Base-by-base conservation (phyloP, 2,329 filamentous ascomycete species). In the Neonectria sp. region DNA sequence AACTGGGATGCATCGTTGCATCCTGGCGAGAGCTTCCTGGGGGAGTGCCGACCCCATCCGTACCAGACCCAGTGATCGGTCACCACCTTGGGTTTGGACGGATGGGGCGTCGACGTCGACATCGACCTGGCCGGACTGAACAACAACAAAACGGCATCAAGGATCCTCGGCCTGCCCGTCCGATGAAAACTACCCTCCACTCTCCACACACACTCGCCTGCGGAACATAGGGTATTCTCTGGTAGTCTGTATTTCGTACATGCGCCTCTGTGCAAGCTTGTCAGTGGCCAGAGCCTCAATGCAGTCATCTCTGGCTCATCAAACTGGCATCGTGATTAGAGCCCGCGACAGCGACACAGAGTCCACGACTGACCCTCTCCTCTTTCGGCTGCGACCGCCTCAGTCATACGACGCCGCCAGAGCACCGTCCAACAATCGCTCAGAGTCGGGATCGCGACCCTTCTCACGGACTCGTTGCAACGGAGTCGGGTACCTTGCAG, bases 401-500 rank as follows among this genome's bases (percentile, higher is more conserved):
- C 52, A 60, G 43, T 68, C 68, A 65, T 65, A 68, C 68, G 57
- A 69, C 46, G 52, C 15, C 33, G 45, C 55, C 49, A 65, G 25
- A 60, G 51, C 56, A 57, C 31, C 55, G 56, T 56, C 43, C 61
- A 55, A 31, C 63, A 55, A 27, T 52, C 51, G 60, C 40, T 65
- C 35, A 57, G 46, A 52, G 15, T 51, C 31, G 21, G 37, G 51
- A 62, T 53, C 46, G 35, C 53, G 40, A 55, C 48, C 60, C 2
- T 48, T n/a, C 52, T 60, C 51, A 27, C 46, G 24, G 29, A 24
- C 37, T 61, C 27, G 46, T 27, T 45, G 55, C 61, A 55, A 55
- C 9, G 55, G 29, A 27, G 31, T 48, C 71, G 69, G 68, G 72
- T 72, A 71, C 72, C 72, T 74, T 72, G 71, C 70, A 70, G 58